Base-by-base conservation (phyloP, 345 rosid genomes). In the Euphorbia peplus region DNA sequence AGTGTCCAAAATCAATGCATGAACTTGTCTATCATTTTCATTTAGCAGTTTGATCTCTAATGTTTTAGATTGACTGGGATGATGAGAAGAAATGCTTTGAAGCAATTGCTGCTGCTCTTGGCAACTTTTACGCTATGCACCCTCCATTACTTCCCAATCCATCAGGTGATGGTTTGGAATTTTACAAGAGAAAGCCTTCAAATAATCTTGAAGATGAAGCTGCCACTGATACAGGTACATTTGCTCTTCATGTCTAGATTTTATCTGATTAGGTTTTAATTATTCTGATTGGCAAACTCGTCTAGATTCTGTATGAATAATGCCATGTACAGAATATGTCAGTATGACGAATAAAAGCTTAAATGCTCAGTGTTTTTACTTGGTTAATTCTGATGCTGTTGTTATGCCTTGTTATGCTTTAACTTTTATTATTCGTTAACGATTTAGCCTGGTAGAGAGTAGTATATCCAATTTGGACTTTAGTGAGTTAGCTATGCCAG, bases 131-230 rank as follows among this genome's bases (percentile, higher is more conserved):
- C 73, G 95, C 96, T 32, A 76, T 93, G 96, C 90, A 85, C 81
- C 93, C 93, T 62, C 97, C 96, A 70, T 77, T 93, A 48, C 68
- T 93, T 79, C 99, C 99, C 67, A 86, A 86, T 51, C 97, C 97
- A 57, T 82, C 87, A 24, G 93, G 93, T 46, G 91, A 87, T 30
- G 89, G 89, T 70, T 76, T 86, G 79, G 80, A 73, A 53, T 85
- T 82, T 62, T 93, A 89, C 83, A 79, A 73, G 79, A 79, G 68
- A 60, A 78, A 78, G 64, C 66, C 47, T 65, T 66, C 37, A 51
- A 63, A 58, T 50, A 74, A 81, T 81, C 64, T 77, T 42, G 79
- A 53, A 16, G 81, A 71, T 60, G 72, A 64, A 75, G 79, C 47
- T 41, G 16, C 72, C 30, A 58, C 55, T 26, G 74, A 56, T 55